Evolutionary conservation across 805 yeast genomes (phyloP), one percentile per base, ranked within the genome.

Genomic region (Metschnikowia orientalis): DNA sequence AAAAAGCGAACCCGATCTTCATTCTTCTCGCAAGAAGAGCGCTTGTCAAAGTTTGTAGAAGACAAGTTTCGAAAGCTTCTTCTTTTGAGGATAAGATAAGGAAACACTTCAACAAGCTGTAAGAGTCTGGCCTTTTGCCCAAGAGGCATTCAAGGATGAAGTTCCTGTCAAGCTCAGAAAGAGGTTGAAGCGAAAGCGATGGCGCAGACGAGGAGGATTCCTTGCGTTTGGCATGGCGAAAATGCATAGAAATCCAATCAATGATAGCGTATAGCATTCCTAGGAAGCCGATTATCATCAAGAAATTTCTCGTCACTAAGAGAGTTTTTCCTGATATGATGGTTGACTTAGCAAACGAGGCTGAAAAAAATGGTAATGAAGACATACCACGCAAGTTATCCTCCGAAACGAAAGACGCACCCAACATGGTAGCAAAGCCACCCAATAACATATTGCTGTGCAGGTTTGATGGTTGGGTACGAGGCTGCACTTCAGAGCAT

Each of bases 371-470:
- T 8, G 80, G 80, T 26, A 73, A 42, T 0, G 77, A 65, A 35
- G 71, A 60, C 41, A 75, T 53, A 3, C 76, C 71, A 45, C 66
- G 64, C 47, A 61, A 60, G 38, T 63, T 71, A 36, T 58, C 53
- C 28, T 76, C 81, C 33, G 73, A 75, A 34, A 73, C 62, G 29
- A 77, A 60, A 1, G 81, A 72, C 3, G 81, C 69, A 17, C 85
- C 85, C 59, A 77, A 67, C 47, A 79, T 67, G 32, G 78, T 66
- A 15, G 82, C 79, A 63, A 79, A 63, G 13, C 84, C 81, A 10
- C 85, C 86, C 40, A 80, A 49, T 26, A 80, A 51, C 17, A 74
- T 48, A 51, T 76, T 78, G 40, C 38, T 20, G 17, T 33, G 28
- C 16, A 16, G 14, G 18, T 23, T 19, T 10, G n/a, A n/a, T n/a